Percentiles rank a stretch among this genome's conserved stretches.
These are phyloP conservation scores for Closterium sp. DNA, from an alignment of 139 green algal species.

Conservation along the genomic window DNA sequence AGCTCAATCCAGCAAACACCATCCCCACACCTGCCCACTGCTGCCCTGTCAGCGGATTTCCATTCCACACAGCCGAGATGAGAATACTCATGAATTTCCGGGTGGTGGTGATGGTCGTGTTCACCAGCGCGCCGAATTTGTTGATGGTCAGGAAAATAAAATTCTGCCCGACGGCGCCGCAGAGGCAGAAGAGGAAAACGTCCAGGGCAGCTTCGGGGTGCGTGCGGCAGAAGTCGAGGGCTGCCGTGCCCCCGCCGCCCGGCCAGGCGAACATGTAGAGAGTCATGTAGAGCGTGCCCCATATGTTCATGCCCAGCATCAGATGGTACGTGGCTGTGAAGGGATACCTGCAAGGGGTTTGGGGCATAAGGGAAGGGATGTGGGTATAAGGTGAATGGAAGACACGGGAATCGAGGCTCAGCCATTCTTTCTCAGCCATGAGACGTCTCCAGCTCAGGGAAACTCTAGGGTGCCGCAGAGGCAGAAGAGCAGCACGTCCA, in stretches of 20 bases:
- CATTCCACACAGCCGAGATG: conserved; percentile 67
- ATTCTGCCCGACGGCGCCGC: conserved; percentile 90
- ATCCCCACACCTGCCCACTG: conserved; percentile 89
- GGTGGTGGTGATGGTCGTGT: conserved; percentile 93
- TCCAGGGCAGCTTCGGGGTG: conserved; percentile 75
- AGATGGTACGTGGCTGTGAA: conserved; percentile 77
- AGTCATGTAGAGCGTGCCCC: conserved; percentile 72
- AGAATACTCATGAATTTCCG: conserved; percentile 99
- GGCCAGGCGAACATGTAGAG: conserved; percentile 74
- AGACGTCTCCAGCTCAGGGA: conserved; percentile 83
- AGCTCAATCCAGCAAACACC: conserved; percentile 86
- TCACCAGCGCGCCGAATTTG: conserved; percentile 83
- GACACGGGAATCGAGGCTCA: conserved; percentile 87
- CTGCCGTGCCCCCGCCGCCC: conserved; percentile 35
- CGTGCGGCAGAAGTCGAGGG: conserved; percentile 68
- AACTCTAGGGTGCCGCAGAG: conserved; percentile 90
- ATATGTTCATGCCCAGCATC: conserved; percentile 99
- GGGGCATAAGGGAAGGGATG: too few species aligned
- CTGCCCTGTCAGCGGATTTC: conserved; percentile 71
- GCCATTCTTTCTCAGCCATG: conserved; percentile 88
- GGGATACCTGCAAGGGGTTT: background rate
- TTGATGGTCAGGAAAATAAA: conserved; percentile 98
- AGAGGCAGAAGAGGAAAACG: conserved; percentile 89
- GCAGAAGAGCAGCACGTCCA: conserved; percentile 88
- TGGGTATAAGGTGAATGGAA: too few species aligned